These are phyloP conservation scores for Plantago lanceolata DNA, from an alignment of 305 asterid species.

Conservation along the genomic window DNA sequence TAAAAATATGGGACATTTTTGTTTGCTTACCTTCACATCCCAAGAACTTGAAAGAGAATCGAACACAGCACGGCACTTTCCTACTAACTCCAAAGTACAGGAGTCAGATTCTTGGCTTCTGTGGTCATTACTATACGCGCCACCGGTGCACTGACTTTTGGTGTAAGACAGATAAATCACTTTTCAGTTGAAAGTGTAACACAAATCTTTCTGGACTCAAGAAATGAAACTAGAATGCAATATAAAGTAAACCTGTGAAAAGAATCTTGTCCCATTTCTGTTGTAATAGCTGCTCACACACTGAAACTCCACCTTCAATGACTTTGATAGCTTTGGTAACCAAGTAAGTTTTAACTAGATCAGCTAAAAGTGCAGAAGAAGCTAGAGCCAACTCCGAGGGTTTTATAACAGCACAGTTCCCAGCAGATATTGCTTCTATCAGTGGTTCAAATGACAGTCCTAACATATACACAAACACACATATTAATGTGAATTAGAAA, in stretches of 20 bases:
- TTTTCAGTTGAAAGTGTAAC: background rate
- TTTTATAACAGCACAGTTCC: constrained; percentile 56
- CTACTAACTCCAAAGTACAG: constrained; percentile 69
- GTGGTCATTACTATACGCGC: constrained; percentile 57
- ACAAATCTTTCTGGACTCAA: too few relatives aligned
- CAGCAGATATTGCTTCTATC: constrained; percentile 84
- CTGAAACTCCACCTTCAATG: constrained; percentile 55
- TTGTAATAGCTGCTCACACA: constrained; percentile 49
- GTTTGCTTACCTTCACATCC: constrained; percentile 42
- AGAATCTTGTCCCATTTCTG: constrained; percentile 80
- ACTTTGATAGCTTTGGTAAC: constrained; percentile 61
- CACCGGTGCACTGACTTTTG: constrained; percentile 51
- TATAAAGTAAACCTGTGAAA: constrained; percentile 54
- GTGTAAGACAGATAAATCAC: too few relatives aligned
- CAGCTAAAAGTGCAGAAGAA: constrained; percentile 53
- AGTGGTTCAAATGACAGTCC: constrained; percentile 72
- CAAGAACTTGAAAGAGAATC: constrained; percentile 58
- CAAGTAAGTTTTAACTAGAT: constrained; percentile 38
- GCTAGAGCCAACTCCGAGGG: constrained; percentile 78
- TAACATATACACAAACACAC: constrained; percentile 11
- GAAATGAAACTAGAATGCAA: background rate
- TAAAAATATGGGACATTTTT: background rate
- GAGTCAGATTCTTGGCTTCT: constrained; percentile 71
- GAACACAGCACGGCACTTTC: constrained; percentile 71
- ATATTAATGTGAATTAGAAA: too few relatives aligned